Evolutionary conservation across 1,284 basidiomycete genomes (phyloP).

Genomic region (Inonotus hispidus): DNA sequence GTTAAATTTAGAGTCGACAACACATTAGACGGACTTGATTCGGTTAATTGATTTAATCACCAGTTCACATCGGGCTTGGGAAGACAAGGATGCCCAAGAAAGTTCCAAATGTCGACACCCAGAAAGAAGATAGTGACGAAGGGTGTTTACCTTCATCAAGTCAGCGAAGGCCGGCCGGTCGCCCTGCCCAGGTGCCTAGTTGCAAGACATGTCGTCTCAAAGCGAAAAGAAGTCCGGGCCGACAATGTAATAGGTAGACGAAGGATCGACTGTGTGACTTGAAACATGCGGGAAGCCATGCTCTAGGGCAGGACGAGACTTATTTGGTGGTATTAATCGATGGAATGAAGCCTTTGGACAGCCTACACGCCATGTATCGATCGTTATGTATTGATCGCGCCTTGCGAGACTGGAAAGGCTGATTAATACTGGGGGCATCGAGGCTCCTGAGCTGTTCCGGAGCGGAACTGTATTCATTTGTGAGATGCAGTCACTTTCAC

Average conservation of each 20-base stretch:
- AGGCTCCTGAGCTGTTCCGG: neutral
- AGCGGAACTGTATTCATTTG: neutral
- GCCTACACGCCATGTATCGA: neutral
- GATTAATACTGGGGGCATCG: neutral
- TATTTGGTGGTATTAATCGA: neutral
- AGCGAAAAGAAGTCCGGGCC: slow-evolving; percentile 5
- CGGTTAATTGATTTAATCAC: neutral
- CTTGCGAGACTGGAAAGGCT: neutral
- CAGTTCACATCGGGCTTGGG: neutral
- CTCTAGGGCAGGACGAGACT: neutral
- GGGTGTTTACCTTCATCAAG: neutral
- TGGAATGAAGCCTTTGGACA: neutral
- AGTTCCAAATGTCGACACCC: neutral
- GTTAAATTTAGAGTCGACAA: neutral
- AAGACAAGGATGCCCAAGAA: neutral
- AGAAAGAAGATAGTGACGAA: neutral
- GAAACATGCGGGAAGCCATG: slow-evolving; percentile 2
- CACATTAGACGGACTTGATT: slow-evolving; percentile 2
- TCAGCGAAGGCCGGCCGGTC: neutral
- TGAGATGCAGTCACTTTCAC: neutral
- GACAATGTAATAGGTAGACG: neutral
- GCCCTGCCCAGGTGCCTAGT: neutral
- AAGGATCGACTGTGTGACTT: neutral
- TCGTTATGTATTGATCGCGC: neutral
- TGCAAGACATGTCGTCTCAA: neutral